Conservation (phyloP, 345 rosid species). For the rapeseed (Brassica napus) region DNA sequence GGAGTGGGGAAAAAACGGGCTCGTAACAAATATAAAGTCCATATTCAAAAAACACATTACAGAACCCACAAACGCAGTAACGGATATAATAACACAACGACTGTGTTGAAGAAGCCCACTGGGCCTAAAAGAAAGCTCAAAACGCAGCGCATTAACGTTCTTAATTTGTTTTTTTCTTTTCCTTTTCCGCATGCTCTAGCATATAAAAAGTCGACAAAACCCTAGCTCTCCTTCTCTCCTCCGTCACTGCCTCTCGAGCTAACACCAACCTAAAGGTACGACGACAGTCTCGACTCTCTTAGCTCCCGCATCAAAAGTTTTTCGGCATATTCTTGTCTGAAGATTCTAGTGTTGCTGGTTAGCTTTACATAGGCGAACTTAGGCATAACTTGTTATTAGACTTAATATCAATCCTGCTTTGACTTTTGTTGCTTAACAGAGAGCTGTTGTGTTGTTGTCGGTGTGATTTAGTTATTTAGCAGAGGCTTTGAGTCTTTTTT, state of each 20-base stretch:
- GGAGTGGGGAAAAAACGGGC: background rate
- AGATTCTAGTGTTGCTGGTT: background rate
- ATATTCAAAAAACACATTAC: no score
- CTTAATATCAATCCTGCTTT: background rate
- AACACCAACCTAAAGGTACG: constrained; percentile 19
- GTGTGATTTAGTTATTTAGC: background rate
- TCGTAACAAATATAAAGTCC: no score
- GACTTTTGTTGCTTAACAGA: background rate
- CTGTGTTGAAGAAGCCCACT: constrained; percentile 14
- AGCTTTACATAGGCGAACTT: constrained; percentile 1
- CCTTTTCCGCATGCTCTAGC: background rate
- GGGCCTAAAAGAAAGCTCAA: background rate
- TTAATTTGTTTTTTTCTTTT: background rate
- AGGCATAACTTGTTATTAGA: background rate
- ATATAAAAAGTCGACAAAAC: constrained; percentile 32
- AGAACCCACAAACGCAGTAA: background rate
- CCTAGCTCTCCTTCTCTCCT: constrained; percentile 23
- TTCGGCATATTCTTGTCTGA: background rate
- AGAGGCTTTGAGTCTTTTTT: constrained; percentile 21
- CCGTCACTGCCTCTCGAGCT: constrained; percentile 32
- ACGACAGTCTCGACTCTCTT: background rate
- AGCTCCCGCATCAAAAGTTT: background rate
- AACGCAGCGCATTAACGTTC: background rate
- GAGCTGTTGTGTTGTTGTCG: background rate
- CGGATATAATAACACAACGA: background rate